These are phyloP conservation scores for Cyberlindnera amylophila DNA, from an alignment of 805 yeast species.

Conservation along the genomic window DNA sequence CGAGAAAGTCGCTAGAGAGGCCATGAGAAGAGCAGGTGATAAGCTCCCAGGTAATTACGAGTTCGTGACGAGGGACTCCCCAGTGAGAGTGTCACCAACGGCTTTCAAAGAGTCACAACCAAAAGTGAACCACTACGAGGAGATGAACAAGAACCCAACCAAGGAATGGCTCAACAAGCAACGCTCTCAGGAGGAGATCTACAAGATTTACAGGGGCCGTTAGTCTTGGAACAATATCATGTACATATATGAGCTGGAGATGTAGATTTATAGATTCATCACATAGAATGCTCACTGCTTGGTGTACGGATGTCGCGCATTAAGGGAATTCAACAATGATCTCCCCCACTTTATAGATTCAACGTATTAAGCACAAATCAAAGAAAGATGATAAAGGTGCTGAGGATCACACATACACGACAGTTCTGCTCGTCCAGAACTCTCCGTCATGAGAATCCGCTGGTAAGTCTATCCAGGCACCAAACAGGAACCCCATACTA, in stretches of 20 bases:
- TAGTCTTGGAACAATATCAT: constrained; percentile 25
- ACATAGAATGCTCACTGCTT: not conserved
- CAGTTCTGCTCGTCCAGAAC: not conserved
- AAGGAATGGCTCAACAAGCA: constrained; percentile 55
- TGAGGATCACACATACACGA: not conserved
- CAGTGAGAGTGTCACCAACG: constrained; percentile 70
- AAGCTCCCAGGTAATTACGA: constrained; percentile 93
- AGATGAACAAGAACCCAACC: constrained; percentile 57
- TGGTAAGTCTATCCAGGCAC: constrained; percentile 41
- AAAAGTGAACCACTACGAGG: constrained; percentile 49
- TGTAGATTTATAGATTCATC: not conserved
- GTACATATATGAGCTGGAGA: constrained; percentile 6
- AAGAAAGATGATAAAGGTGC: too few relatives aligned
- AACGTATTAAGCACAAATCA: too few relatives aligned
- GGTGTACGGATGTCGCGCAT: too few relatives aligned
- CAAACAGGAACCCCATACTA: not conserved
- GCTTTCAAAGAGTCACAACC: constrained; percentile 43
- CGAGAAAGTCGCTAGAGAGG: constrained; percentile 86
- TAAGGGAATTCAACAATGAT: too few relatives aligned
- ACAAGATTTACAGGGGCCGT: constrained; percentile 60
- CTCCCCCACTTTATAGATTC: too few relatives aligned
- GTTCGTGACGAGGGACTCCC: constrained; percentile 60
- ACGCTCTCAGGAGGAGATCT: constrained; percentile 47
- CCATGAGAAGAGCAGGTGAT: constrained; percentile 82
- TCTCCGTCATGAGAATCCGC: constrained; percentile 45